Evolutionary conservation across 495 filamentous ascomycete species (phyloP), one percentile per base, ranked within the genome.

Genomic region (Cladorrhinum samala): DNA sequence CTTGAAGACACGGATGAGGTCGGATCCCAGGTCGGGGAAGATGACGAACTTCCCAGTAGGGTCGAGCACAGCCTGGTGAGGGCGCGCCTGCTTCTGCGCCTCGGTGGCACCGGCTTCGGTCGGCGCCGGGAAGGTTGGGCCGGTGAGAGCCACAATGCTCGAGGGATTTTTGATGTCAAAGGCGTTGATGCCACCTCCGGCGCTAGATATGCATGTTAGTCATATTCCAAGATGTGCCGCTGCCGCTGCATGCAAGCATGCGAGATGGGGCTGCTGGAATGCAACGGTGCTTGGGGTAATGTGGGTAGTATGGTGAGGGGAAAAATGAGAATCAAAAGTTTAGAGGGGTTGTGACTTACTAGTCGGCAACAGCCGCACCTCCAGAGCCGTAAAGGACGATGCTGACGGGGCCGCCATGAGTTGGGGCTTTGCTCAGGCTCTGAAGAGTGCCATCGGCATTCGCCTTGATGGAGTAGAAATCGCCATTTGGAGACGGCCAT

Each of bases 11-110:
- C 81, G 83, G 40, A 90, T 54, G n/a, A 84, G 59, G 59, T 92
- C 87, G 16, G 82, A 75, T 45, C 87, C 87, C 5, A 92, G 72
- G 52, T 92, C 88, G 9, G 87, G 85, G 7, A 82, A 73, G 0
- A 89, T 54, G 16, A 88, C 58, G 68, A 81, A 91, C 19, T 71
- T 60, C 1, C 75, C 80, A 0, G 83, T 84, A 14, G 87, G 87
- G 61, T 92, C 87, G 20, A 89, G 63, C 56, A 88, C 59, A 24
- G 77, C 80, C 49, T 86, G 69, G 58, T 92, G 88, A 9, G 86
- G 85, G 60, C 86, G 86, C n/a, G 87, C 72, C 2, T 72, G 69
- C 6, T 83, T 76, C 70, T 89, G 86, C 19, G 82, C 80, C 3
- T 50, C 55, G 4, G 27, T 33, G 27, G 78, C 69, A 25, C 72